These are phyloP conservation scores for Mycena leptocephala DNA, from an alignment of 768 basidiomycete species.

Conservation along the genomic window DNA sequence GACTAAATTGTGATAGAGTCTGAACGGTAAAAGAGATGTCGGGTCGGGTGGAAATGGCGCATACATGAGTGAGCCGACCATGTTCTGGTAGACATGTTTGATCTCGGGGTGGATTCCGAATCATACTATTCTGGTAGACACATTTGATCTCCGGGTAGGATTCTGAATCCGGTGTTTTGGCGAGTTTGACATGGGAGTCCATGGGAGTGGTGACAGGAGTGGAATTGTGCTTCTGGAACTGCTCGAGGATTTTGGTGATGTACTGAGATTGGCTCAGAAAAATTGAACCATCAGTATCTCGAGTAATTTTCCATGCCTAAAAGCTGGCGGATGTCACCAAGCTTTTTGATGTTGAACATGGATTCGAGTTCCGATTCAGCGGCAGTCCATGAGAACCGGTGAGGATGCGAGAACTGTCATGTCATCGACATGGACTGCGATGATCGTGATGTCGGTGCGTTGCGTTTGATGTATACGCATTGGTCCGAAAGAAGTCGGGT, in stretches of 20 bases:
- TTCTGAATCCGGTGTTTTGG: not conserved
- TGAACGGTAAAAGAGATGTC: conserved; percentile 50
- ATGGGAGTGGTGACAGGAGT: too few relatives aligned
- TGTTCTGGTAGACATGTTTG: conserved; percentile 40
- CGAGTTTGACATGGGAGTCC: too few relatives aligned
- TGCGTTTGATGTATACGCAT: not conserved
- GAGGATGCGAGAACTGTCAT: too few relatives aligned
- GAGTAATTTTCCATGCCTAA: not conserved
- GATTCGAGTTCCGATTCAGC: not conserved
- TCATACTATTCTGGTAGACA: too few relatives aligned
- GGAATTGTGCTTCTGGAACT: too few relatives aligned
- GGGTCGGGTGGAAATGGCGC: conserved; percentile 47
- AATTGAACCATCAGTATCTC: not conserved
- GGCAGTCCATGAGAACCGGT: not conserved
- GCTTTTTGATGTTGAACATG: too few relatives aligned
- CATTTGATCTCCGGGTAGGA: too few relatives aligned
- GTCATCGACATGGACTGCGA: too few relatives aligned
- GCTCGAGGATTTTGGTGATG: too few relatives aligned
- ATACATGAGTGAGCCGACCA: conserved; percentile 49
- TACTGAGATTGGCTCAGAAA: too few relatives aligned
- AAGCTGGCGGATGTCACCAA: not conserved
- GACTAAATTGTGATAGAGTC: conserved; percentile 42
- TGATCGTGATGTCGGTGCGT: not conserved
- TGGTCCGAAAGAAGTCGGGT: not conserved
- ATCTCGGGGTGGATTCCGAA: not conserved